These are phyloP conservation scores for Solanum tacnaense DNA, from an alignment of 257 asterid species.

Conservation along the genomic window DNA sequence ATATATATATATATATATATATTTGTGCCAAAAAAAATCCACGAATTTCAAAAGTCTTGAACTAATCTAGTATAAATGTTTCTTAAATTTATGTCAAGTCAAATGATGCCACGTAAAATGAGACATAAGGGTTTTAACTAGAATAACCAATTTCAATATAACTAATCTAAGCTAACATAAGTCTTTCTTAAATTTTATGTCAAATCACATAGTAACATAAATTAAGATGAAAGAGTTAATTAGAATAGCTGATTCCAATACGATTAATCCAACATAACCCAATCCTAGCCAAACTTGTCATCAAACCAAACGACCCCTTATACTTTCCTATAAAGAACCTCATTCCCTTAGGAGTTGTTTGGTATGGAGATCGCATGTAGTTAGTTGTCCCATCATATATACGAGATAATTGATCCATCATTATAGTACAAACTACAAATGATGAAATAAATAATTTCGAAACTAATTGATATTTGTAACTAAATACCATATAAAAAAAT, in stretches of 20 bases:
- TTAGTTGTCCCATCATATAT: background rate
- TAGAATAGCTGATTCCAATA: background rate
- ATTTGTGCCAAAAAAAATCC: background rate
- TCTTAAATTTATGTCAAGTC: background rate
- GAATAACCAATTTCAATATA: fast-evolving
- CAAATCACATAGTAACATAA: background rate
- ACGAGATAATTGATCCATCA: background rate
- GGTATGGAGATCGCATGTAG: background rate
- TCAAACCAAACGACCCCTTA: background rate
- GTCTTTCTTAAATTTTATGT: background rate
- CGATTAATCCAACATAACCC: fast-evolving
- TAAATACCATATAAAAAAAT: too few species aligned
- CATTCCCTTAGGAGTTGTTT: too few species aligned
- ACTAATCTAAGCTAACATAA: background rate
- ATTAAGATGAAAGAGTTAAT: too few species aligned
- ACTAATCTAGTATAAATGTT: fast-evolving
- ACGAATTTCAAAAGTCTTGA: too few species aligned
- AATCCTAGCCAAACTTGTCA: background rate
- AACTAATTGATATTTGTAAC: too few species aligned
- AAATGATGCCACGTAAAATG: background rate
- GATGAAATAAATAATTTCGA: too few species aligned
- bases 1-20: too few species aligned
- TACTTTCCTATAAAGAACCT: background rate
- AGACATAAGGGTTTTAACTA: background rate
- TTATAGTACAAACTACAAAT: too few species aligned